Evolutionary conservation across 306 rosid species (phyloP).

Genomic region (Casuarina equisetifolia): DNA sequence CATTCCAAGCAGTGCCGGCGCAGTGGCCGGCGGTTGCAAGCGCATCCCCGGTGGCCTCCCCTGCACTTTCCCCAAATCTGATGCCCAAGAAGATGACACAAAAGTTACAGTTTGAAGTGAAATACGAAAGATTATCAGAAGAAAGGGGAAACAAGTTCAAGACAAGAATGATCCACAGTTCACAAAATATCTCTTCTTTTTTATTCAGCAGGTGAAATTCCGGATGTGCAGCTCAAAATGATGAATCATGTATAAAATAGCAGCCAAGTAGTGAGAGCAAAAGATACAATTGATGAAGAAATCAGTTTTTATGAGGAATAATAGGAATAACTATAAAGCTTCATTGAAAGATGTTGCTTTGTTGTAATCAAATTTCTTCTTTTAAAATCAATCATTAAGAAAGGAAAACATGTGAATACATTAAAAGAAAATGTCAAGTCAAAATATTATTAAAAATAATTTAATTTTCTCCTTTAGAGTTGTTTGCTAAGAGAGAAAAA

Average conservation of each 20-base stretch:
- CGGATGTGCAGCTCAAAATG: neutral
- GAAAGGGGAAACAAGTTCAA: neutral
- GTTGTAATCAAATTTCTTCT: too few relatives aligned
- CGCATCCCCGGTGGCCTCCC: constrained; percentile 74
- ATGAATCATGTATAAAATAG: neutral
- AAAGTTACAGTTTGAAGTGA: neutral
- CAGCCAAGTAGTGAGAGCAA: too few relatives aligned
- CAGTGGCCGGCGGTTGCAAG: constrained; percentile 83
- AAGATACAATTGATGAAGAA: too few relatives aligned
- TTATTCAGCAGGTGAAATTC: neutral
- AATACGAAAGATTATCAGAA: neutral
- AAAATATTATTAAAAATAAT: too few relatives aligned
- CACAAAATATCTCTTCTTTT: neutral
- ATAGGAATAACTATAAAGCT: too few relatives aligned
- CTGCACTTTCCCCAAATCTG: constrained; percentile 88
- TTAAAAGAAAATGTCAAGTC: too few relatives aligned
- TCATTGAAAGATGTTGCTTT: too few relatives aligned
- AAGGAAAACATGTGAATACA: too few relatives aligned
- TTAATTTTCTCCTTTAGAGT: too few relatives aligned
- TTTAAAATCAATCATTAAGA: too few relatives aligned
- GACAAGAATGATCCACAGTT: neutral
- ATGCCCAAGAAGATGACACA: constrained; percentile 5
- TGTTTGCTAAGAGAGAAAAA: too few relatives aligned
- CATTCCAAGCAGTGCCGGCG: constrained; percentile 79
- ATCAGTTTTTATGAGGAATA: too few relatives aligned